Evolutionary conservation across 2,329 filamentous ascomycete genomes (phyloP), one percentile per base, ranked within the genome.

Genomic region (Tolypocladium guangdongense): DNA sequence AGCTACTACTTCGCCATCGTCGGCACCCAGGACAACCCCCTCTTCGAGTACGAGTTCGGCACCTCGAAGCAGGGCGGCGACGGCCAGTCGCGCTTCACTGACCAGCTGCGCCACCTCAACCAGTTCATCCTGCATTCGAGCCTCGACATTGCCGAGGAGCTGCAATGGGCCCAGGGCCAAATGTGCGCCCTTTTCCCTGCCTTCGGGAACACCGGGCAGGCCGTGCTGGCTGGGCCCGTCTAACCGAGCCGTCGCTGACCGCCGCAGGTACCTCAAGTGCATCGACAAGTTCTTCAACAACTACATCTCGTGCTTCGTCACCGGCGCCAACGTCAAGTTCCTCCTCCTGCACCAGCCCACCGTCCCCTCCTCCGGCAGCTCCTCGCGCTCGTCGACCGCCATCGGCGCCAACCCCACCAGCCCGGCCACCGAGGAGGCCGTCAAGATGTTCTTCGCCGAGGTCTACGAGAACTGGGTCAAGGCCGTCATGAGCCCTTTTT

Each of bases 1-100:
- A 96, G 91, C 56, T 99, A 97, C 79, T 96, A 96, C 77, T 97
- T 99, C 74, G 88, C 88, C 66, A 96, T 99, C 62, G 83, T 99
- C 69, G 93, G 91, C 66, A 95, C 90, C 24, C 88, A 90, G 63
- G 93, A 99, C 76, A 95, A 92, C 67, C 92, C 93, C 36, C 82
- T 99, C 61, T 99, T 97, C 74, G 92, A 95, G 74, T 83, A 95
- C 71, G 91, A 96, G 67, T 99, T 99, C 69, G 93, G 93, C 63
- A 96, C 92, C 39, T 95, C 90, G 41, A 96, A 96, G 71, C 87
- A 90, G 63, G 91, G 92, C 73, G 92, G 92, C 67, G 93, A 97
- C 76, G 93, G 93, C 62, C 78, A 90, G 67, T 82, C 92, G 56
- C 87, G 88, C 66, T 97, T 96, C 77, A 83, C 81, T 55, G 88